A percentile compares a stretch with the other conserved stretches of the same genome.
Conservation (phyloP, 192 early-diverging fungal species). For the Coemansia sp. region DNA sequence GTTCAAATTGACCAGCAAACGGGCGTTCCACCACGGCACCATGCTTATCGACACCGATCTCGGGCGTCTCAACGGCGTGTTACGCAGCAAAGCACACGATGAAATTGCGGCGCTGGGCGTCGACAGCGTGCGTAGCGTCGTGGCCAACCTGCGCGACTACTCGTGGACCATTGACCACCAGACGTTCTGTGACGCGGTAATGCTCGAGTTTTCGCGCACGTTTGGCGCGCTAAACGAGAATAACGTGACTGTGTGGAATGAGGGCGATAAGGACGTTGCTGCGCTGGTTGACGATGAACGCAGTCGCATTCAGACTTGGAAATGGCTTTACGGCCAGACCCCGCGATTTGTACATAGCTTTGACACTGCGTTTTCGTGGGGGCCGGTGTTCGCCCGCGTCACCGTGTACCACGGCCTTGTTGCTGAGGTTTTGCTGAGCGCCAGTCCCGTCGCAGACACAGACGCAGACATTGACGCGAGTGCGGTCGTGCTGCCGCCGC, state of each 20-base stretch:
- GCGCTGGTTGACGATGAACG: conserved; percentile 26
- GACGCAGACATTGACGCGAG: conserved; percentile 5
- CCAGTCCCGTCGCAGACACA: no score
- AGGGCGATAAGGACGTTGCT: conserved; percentile 13
- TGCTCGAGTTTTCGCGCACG: conserved; percentile 65
- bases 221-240: conserved; percentile 47
- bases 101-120: conserved; percentile 84
- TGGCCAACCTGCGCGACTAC: conserved; percentile 77
- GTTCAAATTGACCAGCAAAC: conserved; percentile 78
- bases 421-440: conserved; percentile 2
- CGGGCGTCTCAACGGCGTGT: conserved; percentile 49
- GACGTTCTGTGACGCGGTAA: conserved; percentile 75
- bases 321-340: conserved; percentile 92
- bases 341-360: conserved; percentile 75
- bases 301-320: conserved; percentile 66
- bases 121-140: conserved; percentile 83
- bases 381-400: conserved; percentile 16
- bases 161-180: conserved; percentile 82
- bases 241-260: conserved; percentile 15
- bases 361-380: conserved; percentile 33
- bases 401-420: conserved; percentile 36
- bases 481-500: conserved; percentile 20
- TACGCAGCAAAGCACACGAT: conserved; percentile 54
- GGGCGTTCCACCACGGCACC: conserved; percentile 97
- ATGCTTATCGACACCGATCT: conserved; percentile 95